A percentile compares a stretch with the other conserved stretches of the same genome.
Conservation (phyloP, 140 eudicot species). For the Ambrosia hybrid region DNA sequence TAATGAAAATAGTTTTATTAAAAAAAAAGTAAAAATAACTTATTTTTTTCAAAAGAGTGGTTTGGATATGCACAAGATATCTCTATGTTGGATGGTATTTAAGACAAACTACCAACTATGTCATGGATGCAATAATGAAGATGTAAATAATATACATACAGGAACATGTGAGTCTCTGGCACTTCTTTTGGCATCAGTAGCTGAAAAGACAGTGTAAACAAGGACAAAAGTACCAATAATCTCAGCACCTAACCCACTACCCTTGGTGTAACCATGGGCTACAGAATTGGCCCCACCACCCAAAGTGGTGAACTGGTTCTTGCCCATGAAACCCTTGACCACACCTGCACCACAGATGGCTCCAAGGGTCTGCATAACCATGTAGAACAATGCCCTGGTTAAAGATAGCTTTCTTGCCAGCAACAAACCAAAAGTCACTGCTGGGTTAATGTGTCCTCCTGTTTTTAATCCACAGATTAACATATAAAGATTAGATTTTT, state of each 20-base stretch:
- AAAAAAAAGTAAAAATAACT: no score
- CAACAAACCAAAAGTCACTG: constrained; percentile 86
- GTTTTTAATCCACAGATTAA: constrained; percentile 29
- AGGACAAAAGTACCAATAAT: constrained; percentile 76
- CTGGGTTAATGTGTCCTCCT: constrained; percentile 99
- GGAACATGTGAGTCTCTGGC: constrained; percentile 98
- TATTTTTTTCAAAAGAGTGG: no score
- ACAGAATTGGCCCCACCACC: constrained; percentile 73
- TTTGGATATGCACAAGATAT: no score
- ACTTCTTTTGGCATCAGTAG: constrained; percentile 92
- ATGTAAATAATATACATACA: constrained; percentile 44
- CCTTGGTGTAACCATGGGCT: constrained; percentile 72
- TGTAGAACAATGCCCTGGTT: constrained; percentile 88
- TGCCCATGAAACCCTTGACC: constrained; percentile 74
- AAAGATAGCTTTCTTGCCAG: constrained; percentile 89
- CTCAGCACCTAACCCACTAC: constrained; percentile 71
- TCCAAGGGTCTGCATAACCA: constrained; percentile 87
- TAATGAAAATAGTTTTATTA: no score
- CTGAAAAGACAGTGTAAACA: constrained; percentile 90
- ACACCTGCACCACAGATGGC: constrained; percentile 96
- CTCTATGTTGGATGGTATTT: neutral
- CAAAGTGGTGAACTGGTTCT: constrained; percentile 34
- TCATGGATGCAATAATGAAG: constrained; percentile 21
- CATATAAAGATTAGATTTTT: constrained; percentile 15
- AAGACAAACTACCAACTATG: constrained; percentile 1